These are phyloP conservation scores for Monilinia fructigena DNA, from an alignment of 2,329 filamentous ascomycete species.

Conservation along the genomic window DNA sequence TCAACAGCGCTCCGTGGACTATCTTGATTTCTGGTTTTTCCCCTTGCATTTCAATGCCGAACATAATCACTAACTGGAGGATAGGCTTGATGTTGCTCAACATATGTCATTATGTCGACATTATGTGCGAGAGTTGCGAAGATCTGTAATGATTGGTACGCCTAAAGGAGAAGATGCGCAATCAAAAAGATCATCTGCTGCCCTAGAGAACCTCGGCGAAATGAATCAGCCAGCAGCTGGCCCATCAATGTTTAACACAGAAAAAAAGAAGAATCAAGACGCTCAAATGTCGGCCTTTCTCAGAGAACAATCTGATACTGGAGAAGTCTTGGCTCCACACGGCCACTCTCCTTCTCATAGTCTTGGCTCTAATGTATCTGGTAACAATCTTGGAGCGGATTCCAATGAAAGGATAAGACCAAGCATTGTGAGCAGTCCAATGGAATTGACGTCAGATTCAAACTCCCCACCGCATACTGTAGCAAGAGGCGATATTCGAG, in stretches of 20 bases:
- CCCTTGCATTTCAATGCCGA: conserved; percentile 6
- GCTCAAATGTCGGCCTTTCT: conserved; percentile 90
- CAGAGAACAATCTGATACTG: conserved; percentile 61
- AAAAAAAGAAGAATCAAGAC: conserved; percentile 76
- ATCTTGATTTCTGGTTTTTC: conserved; percentile 89
- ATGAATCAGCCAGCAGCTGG: conserved; percentile 58
- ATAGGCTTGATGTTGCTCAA: conserved; percentile 96
- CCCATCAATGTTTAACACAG: conserved; percentile 61
- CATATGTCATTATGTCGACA: conserved; percentile 97
- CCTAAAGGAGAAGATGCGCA: conserved; percentile 77
- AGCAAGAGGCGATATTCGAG: conserved; percentile 82
- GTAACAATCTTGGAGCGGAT: conserved; percentile 48
- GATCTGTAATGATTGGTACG: conserved; percentile 89
- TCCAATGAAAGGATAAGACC: conserved; percentile 47
- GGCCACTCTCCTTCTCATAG: conserved; percentile 55
- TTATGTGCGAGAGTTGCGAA: conserved; percentile 91
- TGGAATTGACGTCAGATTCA: conserved; percentile 67
- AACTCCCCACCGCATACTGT: conserved; percentile 82
- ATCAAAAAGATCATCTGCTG: conserved; percentile 81
- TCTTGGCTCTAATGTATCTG: conserved; percentile 35
- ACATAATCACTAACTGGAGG: conserved; percentile 21
- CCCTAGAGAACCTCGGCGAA: conserved; percentile 72
- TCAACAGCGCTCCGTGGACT: conserved; percentile 95
- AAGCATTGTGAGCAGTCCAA: conserved; percentile 61
- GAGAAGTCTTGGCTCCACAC: conserved; percentile 42